Percentiles rank a stretch among this genome's conserved stretches.
These are phyloP conservation scores for Ustilago loliicola DNA, from an alignment of 1,284 basidiomycete genomes.

Conservation along the genomic window DNA sequence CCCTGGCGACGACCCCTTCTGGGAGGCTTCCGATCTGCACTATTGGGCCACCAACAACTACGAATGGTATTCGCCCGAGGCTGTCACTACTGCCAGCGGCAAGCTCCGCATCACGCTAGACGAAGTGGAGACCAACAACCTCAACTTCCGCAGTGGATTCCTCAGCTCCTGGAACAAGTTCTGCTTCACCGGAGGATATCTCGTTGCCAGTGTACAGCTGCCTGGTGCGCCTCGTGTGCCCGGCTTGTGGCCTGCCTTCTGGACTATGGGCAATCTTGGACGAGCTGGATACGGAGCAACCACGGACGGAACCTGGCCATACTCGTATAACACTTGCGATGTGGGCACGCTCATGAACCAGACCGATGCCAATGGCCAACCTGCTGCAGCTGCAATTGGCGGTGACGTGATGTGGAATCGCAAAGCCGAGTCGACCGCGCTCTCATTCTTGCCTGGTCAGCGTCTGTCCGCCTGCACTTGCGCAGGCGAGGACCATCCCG, in stretches of 20 bases:
- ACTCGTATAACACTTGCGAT: slow-evolving; percentile 72
- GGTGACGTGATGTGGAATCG: slow-evolving; percentile 62
- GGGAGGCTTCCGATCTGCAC: slow-evolving; percentile 80
- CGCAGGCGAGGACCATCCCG: slow-evolving; percentile 83
- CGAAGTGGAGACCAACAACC: slow-evolving; percentile 74
- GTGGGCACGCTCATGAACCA: slow-evolving; percentile 66
- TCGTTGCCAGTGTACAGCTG: slow-evolving; percentile 80
- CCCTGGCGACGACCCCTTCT: slow-evolving; percentile 76
- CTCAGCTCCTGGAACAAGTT: slow-evolving; percentile 84
- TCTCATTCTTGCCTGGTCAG: slow-evolving; percentile 80
- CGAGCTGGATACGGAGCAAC: slow-evolving; percentile 68
- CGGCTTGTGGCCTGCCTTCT: slow-evolving; percentile 72
- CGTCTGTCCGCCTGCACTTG: slow-evolving; percentile 79
- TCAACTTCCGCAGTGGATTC: slow-evolving; percentile 77
- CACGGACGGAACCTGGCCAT: slow-evolving; percentile 79
- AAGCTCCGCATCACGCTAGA: slow-evolving; percentile 79
- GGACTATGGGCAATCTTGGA: slow-evolving; percentile 86
- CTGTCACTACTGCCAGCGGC: slow-evolving; percentile 83
- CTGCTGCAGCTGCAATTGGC: slow-evolving; percentile 41
- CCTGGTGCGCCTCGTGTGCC: slow-evolving; percentile 78
- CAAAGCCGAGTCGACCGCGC: slow-evolving; percentile 62
- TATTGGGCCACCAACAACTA: slow-evolving; percentile 76
- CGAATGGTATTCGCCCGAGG: slow-evolving; percentile 79
- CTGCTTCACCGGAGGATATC: slow-evolving; percentile 92
- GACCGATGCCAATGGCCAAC: slow-evolving; percentile 53